Conservation (phyloP, 768 basidiomycete genomes). For the Lentinula detonsa region DNA sequence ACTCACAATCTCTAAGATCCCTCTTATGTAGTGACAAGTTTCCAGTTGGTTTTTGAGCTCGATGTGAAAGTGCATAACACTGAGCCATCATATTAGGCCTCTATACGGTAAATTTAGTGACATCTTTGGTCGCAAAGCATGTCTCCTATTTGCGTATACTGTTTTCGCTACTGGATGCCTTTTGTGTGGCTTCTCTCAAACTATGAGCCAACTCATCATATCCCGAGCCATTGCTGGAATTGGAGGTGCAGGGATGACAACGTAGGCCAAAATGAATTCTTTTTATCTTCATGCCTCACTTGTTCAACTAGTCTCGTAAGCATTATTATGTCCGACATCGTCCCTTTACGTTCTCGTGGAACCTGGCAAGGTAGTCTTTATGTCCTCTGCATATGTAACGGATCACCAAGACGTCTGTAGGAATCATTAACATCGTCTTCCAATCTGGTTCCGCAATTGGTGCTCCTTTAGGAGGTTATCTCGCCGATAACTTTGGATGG, state of each 20-base stretch:
- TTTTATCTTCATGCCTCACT: background rate
- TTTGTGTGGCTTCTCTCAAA: conserved; percentile 45
- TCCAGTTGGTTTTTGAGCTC: background rate
- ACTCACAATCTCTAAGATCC: background rate
- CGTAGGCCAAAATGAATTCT: conserved; percentile 31
- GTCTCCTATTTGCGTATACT: conserved; percentile 48
- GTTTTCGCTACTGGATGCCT: conserved; percentile 50
- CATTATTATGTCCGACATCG: conserved; percentile 17
- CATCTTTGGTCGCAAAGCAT: conserved; percentile 41
- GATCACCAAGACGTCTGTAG: background rate
- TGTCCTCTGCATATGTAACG: background rate
- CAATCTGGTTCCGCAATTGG: conserved; percentile 16
- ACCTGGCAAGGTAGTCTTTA: conserved; percentile 27
- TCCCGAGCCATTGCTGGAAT: conserved; percentile 52
- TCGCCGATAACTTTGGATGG: conserved; percentile 34
- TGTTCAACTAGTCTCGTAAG: background rate
- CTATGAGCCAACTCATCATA: conserved; percentile 47
- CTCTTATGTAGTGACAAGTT: background rate
- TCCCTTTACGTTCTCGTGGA: conserved; percentile 28
- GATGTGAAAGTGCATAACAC: background rate
- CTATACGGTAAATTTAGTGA: conserved; percentile 12
- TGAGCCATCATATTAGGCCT: background rate
- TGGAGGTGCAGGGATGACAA: conserved; percentile 58
- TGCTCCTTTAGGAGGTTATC: conserved; percentile 32
- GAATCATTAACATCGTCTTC: conserved; percentile 2